A percentile compares a stretch with the other conserved stretches of the same genome.
Conservation (phyloP, 495 filamentous ascomycete genomes). For the Penicillium arizonense region DNA sequence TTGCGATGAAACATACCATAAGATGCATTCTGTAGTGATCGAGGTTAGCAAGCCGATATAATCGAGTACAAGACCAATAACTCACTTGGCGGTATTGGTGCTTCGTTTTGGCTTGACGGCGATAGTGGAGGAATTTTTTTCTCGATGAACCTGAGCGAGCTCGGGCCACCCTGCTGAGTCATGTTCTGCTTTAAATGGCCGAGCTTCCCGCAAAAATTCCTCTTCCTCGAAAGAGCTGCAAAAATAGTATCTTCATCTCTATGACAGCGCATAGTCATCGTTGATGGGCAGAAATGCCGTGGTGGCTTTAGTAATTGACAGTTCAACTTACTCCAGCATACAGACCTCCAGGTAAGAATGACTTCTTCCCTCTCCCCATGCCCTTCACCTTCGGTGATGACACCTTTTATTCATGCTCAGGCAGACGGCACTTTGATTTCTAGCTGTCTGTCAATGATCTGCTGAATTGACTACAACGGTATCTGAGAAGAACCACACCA, state of each 20-base stretch:
- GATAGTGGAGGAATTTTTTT: conserved; percentile 37
- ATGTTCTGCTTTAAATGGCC: conserved; percentile 30
- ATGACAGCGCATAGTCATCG: neutral
- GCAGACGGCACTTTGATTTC: conserved; percentile 67
- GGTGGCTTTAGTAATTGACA: neutral
- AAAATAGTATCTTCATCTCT: conserved; percentile 2
- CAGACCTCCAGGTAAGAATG: conserved; percentile 18
- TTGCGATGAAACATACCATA: conserved; percentile 37
- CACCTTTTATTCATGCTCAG: conserved; percentile 43
- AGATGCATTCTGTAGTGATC: conserved; percentile 48
- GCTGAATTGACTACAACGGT: conserved; percentile 94
- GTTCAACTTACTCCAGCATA: neutral
- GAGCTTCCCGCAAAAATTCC: conserved; percentile 19
- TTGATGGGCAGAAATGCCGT: conserved; percentile 4
- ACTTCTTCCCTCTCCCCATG: neutral
- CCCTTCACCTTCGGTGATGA: conserved; percentile 43
- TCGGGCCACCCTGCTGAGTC: conserved; percentile 33
- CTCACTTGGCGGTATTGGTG: conserved; percentile 32
- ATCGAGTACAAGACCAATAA: neutral
- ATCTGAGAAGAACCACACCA: conserved; percentile 69
- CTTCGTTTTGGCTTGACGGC: conserved; percentile 10
- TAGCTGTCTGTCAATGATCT: conserved; percentile 71
- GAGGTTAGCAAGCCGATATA: conserved; percentile 16
- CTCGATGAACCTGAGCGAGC: conserved; percentile 17
- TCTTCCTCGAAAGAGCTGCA: conserved; percentile 14